Evolutionary conservation across 441 rosid genomes (phyloP), one percentile per base, ranked within the genome.

Genomic region (Lepidium campestre): DNA sequence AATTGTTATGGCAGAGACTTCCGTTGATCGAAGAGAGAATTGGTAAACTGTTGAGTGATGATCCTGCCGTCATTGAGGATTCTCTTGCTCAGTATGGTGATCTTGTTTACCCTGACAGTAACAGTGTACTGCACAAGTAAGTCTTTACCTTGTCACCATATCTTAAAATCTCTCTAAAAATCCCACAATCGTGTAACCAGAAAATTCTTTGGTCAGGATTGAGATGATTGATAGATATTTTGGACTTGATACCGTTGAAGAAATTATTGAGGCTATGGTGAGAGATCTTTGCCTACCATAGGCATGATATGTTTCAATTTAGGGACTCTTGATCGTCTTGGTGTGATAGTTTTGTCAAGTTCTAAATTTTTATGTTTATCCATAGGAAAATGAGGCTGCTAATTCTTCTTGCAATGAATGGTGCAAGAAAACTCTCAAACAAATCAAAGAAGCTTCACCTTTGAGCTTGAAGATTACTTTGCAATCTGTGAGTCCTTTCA

Each of bases 31-130:
- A 90, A 68, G 99, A 91, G 63, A 87, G 87, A 44, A 82, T 91
- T 49, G 89, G 90, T 75, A 88, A 83, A 74, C 75, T 94, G 79
- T 75, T 80, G 76, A 91, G 88, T 13, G 97, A 94, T 81, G 96
- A 86, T 76, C 87, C 89, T 11, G 54, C 77, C 18, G 85, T 83
- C 57, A 86, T 89, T 67, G 91, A 86, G 73, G 69, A 80, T 59
- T 78, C 97, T 72, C 91, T 94, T 75, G 85, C 90, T 31, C 94
- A 88, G 64, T 88, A 91, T 79, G 92, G 90, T 72, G 97, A 91
- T 72, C 80, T 89, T 77, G 96, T 89, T 57, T 85, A 86, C 77
- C 96, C 93, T 8, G 90, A 86, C 19, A 77, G 67, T 53, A 69
- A 72, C 68, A 88, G 94, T 39, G 70, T 82, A 70, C 80, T 94